These are phyloP conservation scores for Spathaspora hagerdaliae DNA, from an alignment of 805 yeast species.

Conservation along the genomic window DNA sequence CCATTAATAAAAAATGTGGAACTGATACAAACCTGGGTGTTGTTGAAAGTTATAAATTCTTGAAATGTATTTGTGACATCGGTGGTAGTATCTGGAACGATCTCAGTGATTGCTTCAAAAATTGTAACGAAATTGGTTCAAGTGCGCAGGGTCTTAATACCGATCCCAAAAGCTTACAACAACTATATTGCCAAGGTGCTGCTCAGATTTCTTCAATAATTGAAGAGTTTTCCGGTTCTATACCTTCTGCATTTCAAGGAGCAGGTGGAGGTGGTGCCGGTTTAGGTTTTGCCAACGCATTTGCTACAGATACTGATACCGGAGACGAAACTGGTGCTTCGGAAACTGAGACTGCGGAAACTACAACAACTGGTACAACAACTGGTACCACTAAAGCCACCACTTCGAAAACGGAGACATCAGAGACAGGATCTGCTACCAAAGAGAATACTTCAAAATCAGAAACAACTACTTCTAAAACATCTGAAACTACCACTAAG, in stretches of 20 bases:
- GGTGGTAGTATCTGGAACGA: neutral
- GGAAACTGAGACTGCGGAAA: neutral
- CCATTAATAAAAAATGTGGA: neutral
- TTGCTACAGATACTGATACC: neutral
- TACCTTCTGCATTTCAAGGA: neutral
- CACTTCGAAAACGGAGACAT: neutral
- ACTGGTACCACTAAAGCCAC: neutral
- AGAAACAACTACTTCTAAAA: neutral
- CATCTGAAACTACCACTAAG: neutral
- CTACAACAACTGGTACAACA: neutral
- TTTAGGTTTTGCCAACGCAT: neutral
- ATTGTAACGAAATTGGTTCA: neutral
- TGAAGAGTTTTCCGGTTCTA: neutral
- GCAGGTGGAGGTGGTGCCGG: neutral
- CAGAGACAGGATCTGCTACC: neutral
- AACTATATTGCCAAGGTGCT: neutral
- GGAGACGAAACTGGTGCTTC: neutral
- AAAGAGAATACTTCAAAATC: neutral
- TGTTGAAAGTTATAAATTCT: neutral
- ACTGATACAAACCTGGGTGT: neutral
- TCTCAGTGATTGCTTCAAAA: constrained; percentile 1
- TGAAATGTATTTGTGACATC: constrained; percentile 1
- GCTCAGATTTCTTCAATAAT: constrained; percentile 1
- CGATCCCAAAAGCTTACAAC: neutral
- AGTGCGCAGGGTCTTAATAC: neutral